Evolutionary conservation across 805 yeast species (phyloP), one percentile per base, ranked within the genome.

Genomic region (Wickerhamiella brachini): DNA sequence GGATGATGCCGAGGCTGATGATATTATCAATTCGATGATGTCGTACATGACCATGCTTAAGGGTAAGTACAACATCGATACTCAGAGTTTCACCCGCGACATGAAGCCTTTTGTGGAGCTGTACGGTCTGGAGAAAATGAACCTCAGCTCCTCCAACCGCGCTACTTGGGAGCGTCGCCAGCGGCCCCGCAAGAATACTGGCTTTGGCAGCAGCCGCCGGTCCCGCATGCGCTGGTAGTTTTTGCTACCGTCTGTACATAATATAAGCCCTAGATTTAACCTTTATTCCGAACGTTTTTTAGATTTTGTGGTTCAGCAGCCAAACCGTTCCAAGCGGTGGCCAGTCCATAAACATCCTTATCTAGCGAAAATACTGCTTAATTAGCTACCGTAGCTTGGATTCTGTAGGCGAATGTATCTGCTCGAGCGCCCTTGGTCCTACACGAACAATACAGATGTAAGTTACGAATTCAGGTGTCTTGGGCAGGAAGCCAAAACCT

Each of bases 181-280:
- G 29, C 31, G 31, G 17, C 18, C 44, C 29, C 10, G 22, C 37
- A 37, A 50, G 23, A 45, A 49, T 8, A 34, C 50, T 8, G 45
- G 54, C 22, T 58, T 48, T 24, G 59, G 60, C 17, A 57, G 60
- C 15, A 57, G 61, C 17, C 56, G 65, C 20, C 45, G 50, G 31
- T 47, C 56, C 31, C 53, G 65, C 12, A 59, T 61, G 65, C 49
- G 62, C 26, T 60, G 63, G 62, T 61, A 52, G 52, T 31, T 21
- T 5, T n/a, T 37, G 9, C 9, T 37, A 41, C 6, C 24, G 15
- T 41, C 15, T 41, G 44, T 41, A 41, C 44, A 41, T 37, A 37
- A 5, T 4, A 4, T 9, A 29, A n/a, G n/a, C n/a, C n/a, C 12
- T 29, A 29, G 34, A 29, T 29, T 29, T 29, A 29, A 7, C 15